A percentile compares a stretch with the other conserved stretches of the same genome.
Conservation (phyloP, 768 basidiomycete species). For the Rhizopogon vinicolor region DNA sequence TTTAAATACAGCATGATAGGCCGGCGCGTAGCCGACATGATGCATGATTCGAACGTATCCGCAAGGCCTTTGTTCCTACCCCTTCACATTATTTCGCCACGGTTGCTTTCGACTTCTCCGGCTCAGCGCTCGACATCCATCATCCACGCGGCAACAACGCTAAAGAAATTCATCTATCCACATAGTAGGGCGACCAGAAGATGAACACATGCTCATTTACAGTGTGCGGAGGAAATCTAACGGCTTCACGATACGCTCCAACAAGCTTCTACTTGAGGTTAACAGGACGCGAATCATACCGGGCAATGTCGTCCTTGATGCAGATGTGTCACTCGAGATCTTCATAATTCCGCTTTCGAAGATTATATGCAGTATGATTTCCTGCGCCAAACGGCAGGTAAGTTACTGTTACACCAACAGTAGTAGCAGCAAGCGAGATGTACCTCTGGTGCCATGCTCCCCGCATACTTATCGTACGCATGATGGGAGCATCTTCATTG, state of each 20-base stretch:
- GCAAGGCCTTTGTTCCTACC: too few relatives aligned
- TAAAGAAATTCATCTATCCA: constrained; percentile 71
- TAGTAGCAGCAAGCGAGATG: constrained; percentile 11
- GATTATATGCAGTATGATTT: constrained; percentile 88
- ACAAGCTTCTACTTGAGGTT: constrained; percentile 87
- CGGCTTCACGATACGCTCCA: constrained; percentile 76
- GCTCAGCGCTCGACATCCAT: too few relatives aligned
- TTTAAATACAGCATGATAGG: too few relatives aligned
- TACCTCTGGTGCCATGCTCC: constrained; percentile 84
- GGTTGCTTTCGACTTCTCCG: too few relatives aligned
- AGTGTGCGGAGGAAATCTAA: constrained; percentile 27
- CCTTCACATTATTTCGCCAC: too few relatives aligned
- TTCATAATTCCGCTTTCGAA: constrained; percentile 85
- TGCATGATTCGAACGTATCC: too few relatives aligned
- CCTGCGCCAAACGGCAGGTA: constrained; percentile 31
- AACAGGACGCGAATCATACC: constrained; percentile 68
- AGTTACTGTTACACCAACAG: constrained; percentile 1
- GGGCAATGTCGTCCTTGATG: constrained; percentile 84
- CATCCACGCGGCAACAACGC: constrained; percentile 67
- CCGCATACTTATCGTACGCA: constrained; percentile 73
- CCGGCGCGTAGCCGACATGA: too few relatives aligned
- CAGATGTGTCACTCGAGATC: constrained; percentile 80
- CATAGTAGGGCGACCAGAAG: constrained; percentile 47
- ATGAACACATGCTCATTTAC: constrained; percentile 16
- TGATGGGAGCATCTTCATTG: constrained; percentile 20